Conservation (phyloP, 805 yeast genomes). For the Suhomyces vadensis region DNA sequence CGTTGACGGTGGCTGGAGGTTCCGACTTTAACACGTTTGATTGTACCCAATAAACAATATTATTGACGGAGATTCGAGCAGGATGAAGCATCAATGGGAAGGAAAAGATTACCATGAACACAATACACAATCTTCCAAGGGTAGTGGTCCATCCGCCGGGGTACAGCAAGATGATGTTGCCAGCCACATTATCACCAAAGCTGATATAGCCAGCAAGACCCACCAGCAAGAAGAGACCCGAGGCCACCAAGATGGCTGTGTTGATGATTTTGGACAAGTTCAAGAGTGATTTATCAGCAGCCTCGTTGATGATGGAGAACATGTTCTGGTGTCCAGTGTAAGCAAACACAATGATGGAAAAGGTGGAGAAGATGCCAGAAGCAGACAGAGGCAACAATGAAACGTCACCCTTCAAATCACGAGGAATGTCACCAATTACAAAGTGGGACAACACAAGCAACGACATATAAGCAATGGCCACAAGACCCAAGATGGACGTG, state of each 20-base stretch:
- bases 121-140: constrained; percentile 78
- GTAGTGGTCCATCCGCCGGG: constrained; percentile 67
- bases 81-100: constrained; percentile 92
- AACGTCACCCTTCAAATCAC: constrained; percentile 28
- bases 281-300: constrained; percentile 52
- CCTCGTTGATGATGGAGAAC: constrained; percentile 86
- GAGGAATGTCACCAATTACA: constrained; percentile 53
- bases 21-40: constrained; percentile 2
- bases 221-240: constrained; percentile 62
- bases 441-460: constrained; percentile 74
- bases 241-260: constrained; percentile 59
- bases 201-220: constrained; percentile 85
- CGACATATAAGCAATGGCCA: constrained; percentile 77
- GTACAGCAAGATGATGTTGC: constrained; percentile 80
- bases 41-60: constrained; percentile 57
- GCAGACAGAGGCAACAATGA: constrained; percentile 41
- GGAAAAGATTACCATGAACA: constrained; percentile 75
- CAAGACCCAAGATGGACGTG: constrained; percentile 79
- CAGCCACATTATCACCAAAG: constrained; percentile 76
- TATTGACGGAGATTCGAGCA: constrained; percentile 77
- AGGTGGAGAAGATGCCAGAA: constrained; percentile 57
- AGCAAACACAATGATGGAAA: constrained; percentile 93
- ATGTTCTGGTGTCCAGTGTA: constrained; percentile 96
- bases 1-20: constrained; percentile 3
- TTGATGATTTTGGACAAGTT: constrained; percentile 49